Base-by-base conservation (phyloP, 345 rosid genomes). In the Arabidopsis suecica region DNA sequence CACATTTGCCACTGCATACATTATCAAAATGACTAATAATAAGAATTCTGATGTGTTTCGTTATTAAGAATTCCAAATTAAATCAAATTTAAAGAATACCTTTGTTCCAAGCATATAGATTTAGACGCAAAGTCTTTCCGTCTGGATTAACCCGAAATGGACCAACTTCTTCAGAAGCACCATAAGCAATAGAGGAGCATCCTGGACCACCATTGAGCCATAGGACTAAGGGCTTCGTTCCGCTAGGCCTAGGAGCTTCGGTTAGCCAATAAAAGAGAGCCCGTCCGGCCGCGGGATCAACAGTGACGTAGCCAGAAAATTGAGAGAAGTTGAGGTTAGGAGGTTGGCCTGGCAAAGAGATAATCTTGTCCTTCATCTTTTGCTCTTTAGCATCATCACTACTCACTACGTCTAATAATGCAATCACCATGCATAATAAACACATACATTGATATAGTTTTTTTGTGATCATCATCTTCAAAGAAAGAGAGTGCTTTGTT, bases 151-250 rank as follows among this genome's bases (percentile, higher is more conserved):
- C 86, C 9, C 93, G 82, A 78, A 94, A 94, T 0, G 98, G 97
- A n/a, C 98, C 98, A 3, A 94, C 82, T 76, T 94, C 98, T 74
- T 94, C 96, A 0, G 91, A 88, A 30, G 95, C 96, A 25, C 98
- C 96, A 0, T 86, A 91, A 3, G 90, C 98, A 16, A 91, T 76
- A 0, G 98, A 93, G 0, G 98, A 93, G 72, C 98, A 93, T 6
- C 98, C 97, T 0, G 97, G 98, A 59, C 97, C 98, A 33, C 97
- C 97, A 65, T 89, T 91, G 69, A 93, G 94, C 97, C 98, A 89
- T 14, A 91, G 50, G 9, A 91, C 86, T 37, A 91, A 53, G 0
- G 97, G 96, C 76, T 67, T 87, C 0, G 78, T 72, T 0, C 12
- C n/a, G 6, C 87, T 84, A 1, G 36, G 71, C 4, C 32, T 61